Conservation (phyloP, 768 basidiomycete genomes). For the Russula compacta region DNA sequence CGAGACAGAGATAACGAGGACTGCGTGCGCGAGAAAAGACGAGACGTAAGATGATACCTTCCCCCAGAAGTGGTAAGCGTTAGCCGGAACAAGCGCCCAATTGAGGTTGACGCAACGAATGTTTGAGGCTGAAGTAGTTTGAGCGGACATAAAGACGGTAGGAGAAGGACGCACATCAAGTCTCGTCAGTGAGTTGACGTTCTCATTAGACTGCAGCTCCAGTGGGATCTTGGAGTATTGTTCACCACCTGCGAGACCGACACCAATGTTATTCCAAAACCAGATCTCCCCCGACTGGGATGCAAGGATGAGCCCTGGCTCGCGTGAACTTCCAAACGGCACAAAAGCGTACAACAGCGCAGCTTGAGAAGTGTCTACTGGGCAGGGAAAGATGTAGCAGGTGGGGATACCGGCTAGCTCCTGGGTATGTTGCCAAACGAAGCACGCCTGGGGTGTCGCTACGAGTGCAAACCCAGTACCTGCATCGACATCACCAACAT, state of each 20-base stretch:
- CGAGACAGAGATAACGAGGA: constrained; percentile 37
- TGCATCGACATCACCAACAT: constrained; percentile 63
- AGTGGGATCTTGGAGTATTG: constrained; percentile 46
- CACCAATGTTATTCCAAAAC: constrained; percentile 84
- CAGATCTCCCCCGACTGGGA: constrained; percentile 63
- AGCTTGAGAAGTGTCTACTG: constrained; percentile 44
- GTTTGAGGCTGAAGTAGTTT: constrained; percentile 42
- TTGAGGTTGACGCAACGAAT: constrained; percentile 60
- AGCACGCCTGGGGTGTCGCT: constrained; percentile 63
- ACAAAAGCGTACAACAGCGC: constrained; percentile 45
- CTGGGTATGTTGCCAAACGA: constrained; percentile 77
- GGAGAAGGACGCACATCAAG: constrained; percentile 42
- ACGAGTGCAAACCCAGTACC: constrained; percentile 67
- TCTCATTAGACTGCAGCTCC: constrained; percentile 44
- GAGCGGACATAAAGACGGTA: constrained; percentile 7
- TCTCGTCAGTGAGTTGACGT: constrained; percentile 57
- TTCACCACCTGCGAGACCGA: constrained; percentile 73
- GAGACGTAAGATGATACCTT: constrained; percentile 50
- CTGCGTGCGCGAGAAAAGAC: constrained; percentile 50
- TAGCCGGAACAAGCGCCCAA: constrained; percentile 57
- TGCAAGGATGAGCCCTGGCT: constrained; percentile 81
- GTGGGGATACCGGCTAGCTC: constrained; percentile 66
- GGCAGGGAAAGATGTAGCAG: constrained; percentile 76
- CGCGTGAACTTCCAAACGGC: constrained; percentile 55
- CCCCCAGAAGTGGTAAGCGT: constrained; percentile 58